Evolutionary conservation across 306 rosid genomes (phyloP), one percentile per base, ranked within the genome.

Genomic region (Vigna nakashimae): DNA sequence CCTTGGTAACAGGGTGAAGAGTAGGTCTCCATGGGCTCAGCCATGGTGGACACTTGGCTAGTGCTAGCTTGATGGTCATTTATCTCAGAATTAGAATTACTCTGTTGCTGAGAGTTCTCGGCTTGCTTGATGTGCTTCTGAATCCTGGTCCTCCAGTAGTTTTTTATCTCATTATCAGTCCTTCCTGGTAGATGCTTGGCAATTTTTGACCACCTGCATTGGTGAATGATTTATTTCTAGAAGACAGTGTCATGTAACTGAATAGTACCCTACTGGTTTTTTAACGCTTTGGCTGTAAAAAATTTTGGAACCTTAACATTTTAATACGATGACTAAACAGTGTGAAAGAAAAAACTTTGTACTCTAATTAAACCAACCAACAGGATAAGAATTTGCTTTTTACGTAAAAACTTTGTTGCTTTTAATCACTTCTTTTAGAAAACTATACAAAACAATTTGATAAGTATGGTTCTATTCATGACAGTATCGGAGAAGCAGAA

Each of bases 91-190:
- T 66, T 66, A 66, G 53, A 66, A 66, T 66, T 66, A 71, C 42
- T 73, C 76, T 89, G 88, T 10, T 84, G 84, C 5, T 78, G 86
- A 14, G 40, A 78, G 53, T 36, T 80, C 76, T 78, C 86, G 0
- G 86, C 86, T 84, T 89, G 97, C 89, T 88, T 92, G n/a, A 91
- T 85, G 72, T 91, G 92, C 80, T 93, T 93, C 56, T 93, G 98
- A 22, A 93, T 93, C 80, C 94, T 87, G 2, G 98, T 93, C 88
- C 98, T 91, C 98, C 98, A 93, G 7, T 88, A 93, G 74, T 93
- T 93, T 74, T 93, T 93, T n/a, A 91, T 93, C 75, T 93, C 81
- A 30, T 77, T 77, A 45, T 77, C 80, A 12, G 80, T 76, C 58
- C 80, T 42, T 24, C 80, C 80, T 84, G 98, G 98, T 14, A 92